Evolutionary conservation across 495 filamentous ascomycete species (phyloP), one percentile per base, ranked within the genome.

Genomic region (Cryomyces antarcticus): DNA sequence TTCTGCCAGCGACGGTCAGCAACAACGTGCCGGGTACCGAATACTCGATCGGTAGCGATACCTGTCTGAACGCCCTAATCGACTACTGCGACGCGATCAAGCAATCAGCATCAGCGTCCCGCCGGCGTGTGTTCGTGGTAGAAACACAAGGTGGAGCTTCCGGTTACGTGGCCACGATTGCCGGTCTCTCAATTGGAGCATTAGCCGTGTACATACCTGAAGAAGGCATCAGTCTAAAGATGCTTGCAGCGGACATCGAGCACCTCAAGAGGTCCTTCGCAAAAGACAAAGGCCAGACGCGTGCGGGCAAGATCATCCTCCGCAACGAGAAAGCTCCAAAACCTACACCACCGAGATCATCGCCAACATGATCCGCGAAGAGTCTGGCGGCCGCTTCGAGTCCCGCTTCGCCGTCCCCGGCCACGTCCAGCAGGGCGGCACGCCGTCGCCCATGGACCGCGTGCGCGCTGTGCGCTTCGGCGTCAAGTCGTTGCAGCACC

Each of bases 11-110:
- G n/a, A 99, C 92, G 28, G 86, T 99, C 56, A 87, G 80, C 51
- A 96, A 96, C 67, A 99, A 99, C 60, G 92, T 99, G 6, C 92
- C 89, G 0, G 92, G 92, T 6, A 94, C 86, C 10, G 92, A 99
- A 61, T 99, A 93, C 63, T 93, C 85, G 0, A 71, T 99, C 38
- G 92, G 92, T 12, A 92, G 82, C 40, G 92, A 99, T 57, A 99
- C 92, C 9, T 99, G 92, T 56, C 67, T 96, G 35, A 99, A 99
- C 59, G 84, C 92, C n/a, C 67, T 99, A 12, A 82, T 94, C 46
- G 69, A 78, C 30, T 99, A 95, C 64, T 99, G 92, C 57, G 92
- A 99, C 64, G 82, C 81, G 37, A 94, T 96, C 63, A 83, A 87
- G 53, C 92, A 96, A 61, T 94, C 86, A 6, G 92, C 92, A 0